A percentile compares a stretch with the other conserved stretches of the same genome.
Evolutionary conservation across 2,329 filamentous ascomycete genomes (phyloP).

Genomic region (Colletotrichum gloeosporioides): DNA sequence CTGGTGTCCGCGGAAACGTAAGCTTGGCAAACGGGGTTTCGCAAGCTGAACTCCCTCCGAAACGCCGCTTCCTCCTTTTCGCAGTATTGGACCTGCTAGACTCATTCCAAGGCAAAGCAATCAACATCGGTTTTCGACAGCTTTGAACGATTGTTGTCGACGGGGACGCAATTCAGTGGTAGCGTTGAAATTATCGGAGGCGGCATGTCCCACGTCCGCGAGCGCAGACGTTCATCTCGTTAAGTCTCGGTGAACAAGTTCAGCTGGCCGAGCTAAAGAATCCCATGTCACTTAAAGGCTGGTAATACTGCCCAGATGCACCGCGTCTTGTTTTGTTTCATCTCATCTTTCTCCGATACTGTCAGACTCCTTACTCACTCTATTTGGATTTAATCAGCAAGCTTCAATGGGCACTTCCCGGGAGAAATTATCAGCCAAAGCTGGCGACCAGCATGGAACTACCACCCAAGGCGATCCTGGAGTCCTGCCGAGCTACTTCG

Average conservation of each 20-base stretch:
- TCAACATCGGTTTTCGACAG: too few relatives aligned
- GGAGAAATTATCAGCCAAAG: neutral
- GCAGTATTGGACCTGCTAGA: too few relatives aligned
- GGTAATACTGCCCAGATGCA: neutral
- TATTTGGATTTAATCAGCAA: too few relatives aligned
- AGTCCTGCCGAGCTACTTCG: too few relatives aligned
- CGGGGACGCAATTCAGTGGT: rapidly evolving
- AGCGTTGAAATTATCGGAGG: neutral
- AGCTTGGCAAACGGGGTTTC: too few relatives aligned
- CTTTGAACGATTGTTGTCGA: neutral
- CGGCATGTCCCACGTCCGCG: neutral
- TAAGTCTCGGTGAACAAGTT: neutral
- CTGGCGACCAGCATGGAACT: too few relatives aligned
- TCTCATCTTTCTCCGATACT: neutral
- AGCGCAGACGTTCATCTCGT: neutral
- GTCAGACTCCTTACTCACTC: neutral
- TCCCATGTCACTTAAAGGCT: neutral
- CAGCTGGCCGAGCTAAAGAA: neutral
- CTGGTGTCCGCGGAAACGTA: too few relatives aligned
- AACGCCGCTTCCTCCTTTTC: too few relatives aligned
- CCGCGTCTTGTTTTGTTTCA: neutral
- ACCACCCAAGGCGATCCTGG: rapidly evolving
- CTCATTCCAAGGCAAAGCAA: too few relatives aligned
- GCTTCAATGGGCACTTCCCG: neutral
- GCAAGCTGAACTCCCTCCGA: too few relatives aligned